A percentile compares a stretch with the other conserved stretches of the same genome.
phyloP scores from a whole-genome alignment of 257 asterid genomes.

The Nicotiana sylvestris region DNA sequence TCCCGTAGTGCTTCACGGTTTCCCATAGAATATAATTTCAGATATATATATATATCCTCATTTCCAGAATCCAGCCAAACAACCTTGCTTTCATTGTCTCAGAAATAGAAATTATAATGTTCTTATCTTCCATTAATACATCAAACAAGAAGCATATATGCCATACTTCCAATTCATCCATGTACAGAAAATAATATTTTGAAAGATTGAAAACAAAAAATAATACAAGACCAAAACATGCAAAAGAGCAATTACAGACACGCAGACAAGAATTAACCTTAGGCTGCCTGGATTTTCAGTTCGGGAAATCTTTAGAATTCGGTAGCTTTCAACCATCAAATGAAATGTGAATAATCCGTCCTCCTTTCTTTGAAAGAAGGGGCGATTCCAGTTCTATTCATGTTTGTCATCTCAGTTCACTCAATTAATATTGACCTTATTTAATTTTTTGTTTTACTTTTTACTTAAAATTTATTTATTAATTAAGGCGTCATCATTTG shows the following conservation, averaged over 20 bases:
- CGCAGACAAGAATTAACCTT: neutral
- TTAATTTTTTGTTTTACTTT: neutral
- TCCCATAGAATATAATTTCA: no score
- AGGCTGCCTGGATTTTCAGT: neutral
- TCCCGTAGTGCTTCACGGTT: no score
- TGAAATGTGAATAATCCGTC: no score
- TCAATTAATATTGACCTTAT: neutral
- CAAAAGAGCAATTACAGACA: neutral
- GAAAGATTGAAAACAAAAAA: neutral
- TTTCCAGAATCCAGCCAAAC: no score
- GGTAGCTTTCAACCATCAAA: no score
- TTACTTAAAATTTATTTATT: neutral
- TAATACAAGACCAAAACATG: neutral
- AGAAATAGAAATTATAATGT: no score
- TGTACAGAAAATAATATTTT: neutral
- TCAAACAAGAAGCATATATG: neutral
- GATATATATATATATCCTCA: no score
- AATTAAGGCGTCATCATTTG: slow-evolving; percentile 46
- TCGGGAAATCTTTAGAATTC: no score
- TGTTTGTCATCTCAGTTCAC: neutral
- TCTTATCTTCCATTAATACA: neutral
- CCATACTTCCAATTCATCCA: neutral
- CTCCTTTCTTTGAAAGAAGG: no score
- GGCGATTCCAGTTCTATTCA: no score
- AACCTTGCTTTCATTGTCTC: no score